These are phyloP conservation scores for Colletotrichum theobromicola DNA, from an alignment of 2,329 filamentous ascomycete genomes.

Conservation along the genomic window DNA sequence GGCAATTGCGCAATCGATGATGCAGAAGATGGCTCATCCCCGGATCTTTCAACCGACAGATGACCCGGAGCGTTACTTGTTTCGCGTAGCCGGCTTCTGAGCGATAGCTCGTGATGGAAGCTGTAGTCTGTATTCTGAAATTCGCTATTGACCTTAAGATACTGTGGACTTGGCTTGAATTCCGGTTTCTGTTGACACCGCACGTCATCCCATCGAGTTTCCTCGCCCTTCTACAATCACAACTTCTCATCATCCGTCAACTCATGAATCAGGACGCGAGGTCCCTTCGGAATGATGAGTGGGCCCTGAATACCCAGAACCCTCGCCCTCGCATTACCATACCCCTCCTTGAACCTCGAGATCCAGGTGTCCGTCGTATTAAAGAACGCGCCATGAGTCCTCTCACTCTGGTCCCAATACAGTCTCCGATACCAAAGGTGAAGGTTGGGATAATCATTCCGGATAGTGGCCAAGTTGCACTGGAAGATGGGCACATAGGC, in stretches of 20 bases:
- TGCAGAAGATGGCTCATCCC: background rate
- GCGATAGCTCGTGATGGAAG: background rate
- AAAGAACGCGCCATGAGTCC: slow-evolving; percentile 60
- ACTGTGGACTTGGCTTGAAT: fast-evolving
- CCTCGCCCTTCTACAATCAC: background rate
- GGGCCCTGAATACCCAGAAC: slow-evolving; percentile 30
- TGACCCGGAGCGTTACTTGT: background rate
- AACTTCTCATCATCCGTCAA: background rate
- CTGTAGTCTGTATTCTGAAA: background rate
- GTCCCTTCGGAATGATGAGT: slow-evolving; percentile 31
- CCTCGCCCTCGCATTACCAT: slow-evolving; percentile 28
- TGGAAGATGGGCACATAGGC: slow-evolving; percentile 72
- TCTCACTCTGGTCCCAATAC: slow-evolving; percentile 66
- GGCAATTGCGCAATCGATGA: background rate
- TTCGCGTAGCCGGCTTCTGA: fast-evolving
- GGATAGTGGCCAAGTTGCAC: slow-evolving; percentile 68
- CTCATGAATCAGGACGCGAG: background rate
- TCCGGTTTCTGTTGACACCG: background rate
- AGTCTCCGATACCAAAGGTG: slow-evolving; percentile 72
- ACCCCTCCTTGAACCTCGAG: slow-evolving; percentile 32
- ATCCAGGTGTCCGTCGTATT: slow-evolving; percentile 68
- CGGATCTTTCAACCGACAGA: background rate
- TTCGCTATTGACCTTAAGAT: too few relatives aligned
- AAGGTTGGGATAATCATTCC: slow-evolving; percentile 68
- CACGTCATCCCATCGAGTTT: fast-evolving